Percentiles rank a stretch among this genome's conserved stretches.
These are phyloP conservation scores for Populus trichocarpa DNA, from an alignment of 441 rosid species.

Conservation along the genomic window DNA sequence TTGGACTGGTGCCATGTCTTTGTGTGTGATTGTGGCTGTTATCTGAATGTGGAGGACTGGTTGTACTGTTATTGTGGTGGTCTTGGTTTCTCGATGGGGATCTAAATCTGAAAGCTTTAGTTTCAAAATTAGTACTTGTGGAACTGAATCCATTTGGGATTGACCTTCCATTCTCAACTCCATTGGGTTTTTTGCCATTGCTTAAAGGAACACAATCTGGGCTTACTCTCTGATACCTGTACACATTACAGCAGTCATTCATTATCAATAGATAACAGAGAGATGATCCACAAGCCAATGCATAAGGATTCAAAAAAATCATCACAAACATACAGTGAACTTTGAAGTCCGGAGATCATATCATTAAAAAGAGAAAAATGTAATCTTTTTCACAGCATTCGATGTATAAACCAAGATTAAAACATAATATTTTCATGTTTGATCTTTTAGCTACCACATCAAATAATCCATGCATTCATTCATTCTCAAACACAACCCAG, in stretches of 20 bases:
- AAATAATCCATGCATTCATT: background rate
- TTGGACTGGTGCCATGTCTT: conserved; percentile 15
- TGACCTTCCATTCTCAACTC: conserved; percentile 20
- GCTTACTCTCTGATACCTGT: conserved; percentile 62
- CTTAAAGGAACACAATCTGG: conserved; percentile 49
- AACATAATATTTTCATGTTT: background rate
- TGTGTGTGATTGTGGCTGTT: conserved; percentile 6
- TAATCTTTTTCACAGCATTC: background rate
- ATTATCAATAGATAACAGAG: background rate
- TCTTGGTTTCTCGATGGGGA: conserved; percentile 40
- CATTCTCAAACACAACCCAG: background rate
- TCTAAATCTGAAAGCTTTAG: conserved; percentile 47
- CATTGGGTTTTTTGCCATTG: conserved; percentile 40
- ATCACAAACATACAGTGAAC: background rate
- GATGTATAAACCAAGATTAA: background rate
- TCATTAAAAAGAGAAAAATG: background rate
- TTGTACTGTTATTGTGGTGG: conserved; percentile 18
- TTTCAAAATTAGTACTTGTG: conserved; percentile 12
- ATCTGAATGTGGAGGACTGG: conserved; percentile 18
- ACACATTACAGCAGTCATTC: background rate
- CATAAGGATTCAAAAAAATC: background rate
- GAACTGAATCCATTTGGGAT: conserved; percentile 13
- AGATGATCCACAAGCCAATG: background rate
- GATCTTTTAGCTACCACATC: background rate
- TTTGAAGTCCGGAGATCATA: background rate